Conservation (phyloP, 2,329 filamentous ascomycete genomes). For the Thelonectria olida region DNA sequence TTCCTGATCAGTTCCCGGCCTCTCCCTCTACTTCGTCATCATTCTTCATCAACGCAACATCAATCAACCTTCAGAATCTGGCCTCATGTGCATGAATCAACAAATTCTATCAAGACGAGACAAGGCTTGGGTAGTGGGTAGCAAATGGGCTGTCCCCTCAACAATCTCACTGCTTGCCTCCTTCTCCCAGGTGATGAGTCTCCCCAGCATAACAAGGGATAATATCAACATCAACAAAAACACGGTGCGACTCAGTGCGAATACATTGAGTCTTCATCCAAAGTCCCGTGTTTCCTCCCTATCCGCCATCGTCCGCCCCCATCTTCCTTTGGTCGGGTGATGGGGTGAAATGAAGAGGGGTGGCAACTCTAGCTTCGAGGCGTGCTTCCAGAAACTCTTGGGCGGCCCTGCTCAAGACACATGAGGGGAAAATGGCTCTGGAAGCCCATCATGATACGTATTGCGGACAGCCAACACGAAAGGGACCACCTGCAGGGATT, state of each 20-base stretch:
- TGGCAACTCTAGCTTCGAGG: conserved; percentile 30
- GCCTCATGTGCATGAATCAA: conserved; percentile 10
- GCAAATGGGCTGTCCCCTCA: conserved; percentile 13
- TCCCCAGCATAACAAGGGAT: conserved; percentile 1
- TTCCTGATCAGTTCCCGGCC: not conserved
- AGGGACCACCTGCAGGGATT: conserved; percentile 33
- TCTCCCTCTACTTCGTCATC: conserved; percentile 20
- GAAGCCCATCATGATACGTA: not conserved
- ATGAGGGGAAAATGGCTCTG: conserved; percentile 21
- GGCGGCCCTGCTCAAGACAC: too few species aligned
- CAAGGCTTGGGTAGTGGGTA: not conserved
- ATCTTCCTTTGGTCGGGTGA: conserved; percentile 23
- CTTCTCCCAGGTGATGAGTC: conserved; percentile 8
- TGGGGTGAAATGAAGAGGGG: conserved; percentile 31
- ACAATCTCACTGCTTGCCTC: conserved; percentile 5
- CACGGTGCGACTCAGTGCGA: not conserved
- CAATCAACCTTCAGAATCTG: conserved; percentile 12
- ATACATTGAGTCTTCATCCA: conserved; percentile 9
- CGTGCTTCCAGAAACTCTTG: conserved; percentile 40
- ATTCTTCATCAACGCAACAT: conserved; percentile 8
- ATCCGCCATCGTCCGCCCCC: too few species aligned
- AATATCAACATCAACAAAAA: conserved; percentile 13
- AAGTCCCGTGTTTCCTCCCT: conserved; percentile 21
- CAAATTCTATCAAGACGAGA: not conserved
- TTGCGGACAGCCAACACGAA: not conserved